Evolutionary conservation across 1,284 basidiomycete species (phyloP), one percentile per base, ranked within the genome.

Genomic region (Rhodotorula sp.): DNA sequence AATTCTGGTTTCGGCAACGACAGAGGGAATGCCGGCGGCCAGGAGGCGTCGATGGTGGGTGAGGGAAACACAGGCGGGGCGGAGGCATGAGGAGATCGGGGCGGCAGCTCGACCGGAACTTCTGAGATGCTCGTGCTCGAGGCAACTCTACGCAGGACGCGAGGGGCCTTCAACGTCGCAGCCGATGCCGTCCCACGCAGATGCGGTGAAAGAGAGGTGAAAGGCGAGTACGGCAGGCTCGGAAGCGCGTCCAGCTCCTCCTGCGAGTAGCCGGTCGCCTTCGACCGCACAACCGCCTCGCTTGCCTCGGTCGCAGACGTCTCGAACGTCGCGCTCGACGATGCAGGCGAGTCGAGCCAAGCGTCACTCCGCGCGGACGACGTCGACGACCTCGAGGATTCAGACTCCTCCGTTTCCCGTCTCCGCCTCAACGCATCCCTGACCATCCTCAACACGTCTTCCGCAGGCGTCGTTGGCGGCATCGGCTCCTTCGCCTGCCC

Each of bases 371-470:
- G 15, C 11, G 20, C 32, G n/a, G 34, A 46, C 49, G 60, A 61
- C 9, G 27, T 46, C n/a, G 56, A 58, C 9, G 56, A 58, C 39
- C 39, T 29, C 19, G 57, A 32, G 10, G 60, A 46, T 30, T 52
- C 30, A 11, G 13, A 6, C 2, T 61, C 62, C 13, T 64, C 62
- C 19, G 48, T 22, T 17, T 57, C 62, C n/a, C 62, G 34, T 7
- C 47, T 49, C 3, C 62, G 62, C 2, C 53, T 55, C 29, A 64
- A 36, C 19, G 62, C 62, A 13, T 48, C 46, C 20, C 55, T 55
- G 24, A 64, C 56, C 20, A 52, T 48, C 30, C 56, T 48, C 34
- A 55, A 58, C 36, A 64, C 36, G 17, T 64, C 62, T 22, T 52
- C 62, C 13, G 48, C 24, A 11, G 55, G 6, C 3, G 55, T 47